Evolutionary conservation across 306 rosid genomes (phyloP).

Genomic region (Fragaria vesca): DNA sequence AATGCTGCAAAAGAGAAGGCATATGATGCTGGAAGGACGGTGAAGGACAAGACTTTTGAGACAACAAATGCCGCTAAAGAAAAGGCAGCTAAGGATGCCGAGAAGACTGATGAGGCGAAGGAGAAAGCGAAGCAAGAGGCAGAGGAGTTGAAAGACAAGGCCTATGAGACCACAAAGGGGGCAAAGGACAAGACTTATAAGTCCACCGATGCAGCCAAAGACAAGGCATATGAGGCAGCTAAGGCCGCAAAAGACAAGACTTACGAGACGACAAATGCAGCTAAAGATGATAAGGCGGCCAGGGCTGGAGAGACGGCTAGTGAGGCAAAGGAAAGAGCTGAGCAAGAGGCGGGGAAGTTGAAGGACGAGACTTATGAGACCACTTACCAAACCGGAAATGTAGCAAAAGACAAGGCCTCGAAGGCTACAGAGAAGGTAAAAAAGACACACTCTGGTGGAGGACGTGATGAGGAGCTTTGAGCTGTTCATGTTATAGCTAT

Average conservation of each 20-base stretch:
- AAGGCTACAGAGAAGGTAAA: constrained; percentile 22
- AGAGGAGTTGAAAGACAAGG: constrained; percentile 1
- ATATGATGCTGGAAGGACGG: constrained; percentile 24
- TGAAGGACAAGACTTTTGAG: constrained; percentile 27
- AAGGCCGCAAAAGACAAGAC: no score
- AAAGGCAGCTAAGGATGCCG: neutral
- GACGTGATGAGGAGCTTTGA: constrained; percentile 60
- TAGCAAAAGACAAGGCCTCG: constrained; percentile 30
- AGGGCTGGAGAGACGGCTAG: no score
- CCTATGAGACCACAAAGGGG: neutral
- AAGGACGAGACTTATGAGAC: neutral
- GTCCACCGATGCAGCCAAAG: neutral
- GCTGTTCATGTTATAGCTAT: neutral
- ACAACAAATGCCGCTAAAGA: constrained; percentile 3
- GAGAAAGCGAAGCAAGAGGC: constrained; percentile 19
- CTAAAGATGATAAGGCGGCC: no score
- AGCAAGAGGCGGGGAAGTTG: constrained; percentile 6
- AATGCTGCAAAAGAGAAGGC: constrained; percentile 40
- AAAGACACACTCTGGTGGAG: constrained; percentile 26
- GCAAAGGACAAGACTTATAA: neutral
- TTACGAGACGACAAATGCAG: no score
- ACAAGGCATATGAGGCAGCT: no score
- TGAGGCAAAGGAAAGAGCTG: neutral
- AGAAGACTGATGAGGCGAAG: neutral
- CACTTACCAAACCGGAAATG: constrained; percentile 20